Conservation (phyloP, 306 rosid species). For the Trichosanthes cucumerina region DNA sequence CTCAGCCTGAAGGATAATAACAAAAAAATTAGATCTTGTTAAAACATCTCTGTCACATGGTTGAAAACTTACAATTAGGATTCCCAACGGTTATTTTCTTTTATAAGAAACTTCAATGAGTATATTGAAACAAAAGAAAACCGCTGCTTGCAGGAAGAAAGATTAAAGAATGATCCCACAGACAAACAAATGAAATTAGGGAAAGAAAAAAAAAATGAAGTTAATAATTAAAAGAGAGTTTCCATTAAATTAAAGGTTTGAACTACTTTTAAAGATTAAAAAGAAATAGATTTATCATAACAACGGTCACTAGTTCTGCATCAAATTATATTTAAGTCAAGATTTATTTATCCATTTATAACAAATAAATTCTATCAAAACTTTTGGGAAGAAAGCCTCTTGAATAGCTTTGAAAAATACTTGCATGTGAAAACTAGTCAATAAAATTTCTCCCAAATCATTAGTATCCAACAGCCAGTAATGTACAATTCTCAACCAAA, state of each 20-base stretch:
- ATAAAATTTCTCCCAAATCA: neutral
- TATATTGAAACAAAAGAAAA: neutral
- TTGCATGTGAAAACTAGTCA: neutral
- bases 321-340: neutral
- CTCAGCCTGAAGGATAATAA: constrained; percentile 68
- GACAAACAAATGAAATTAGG: neutral
- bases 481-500: neutral
- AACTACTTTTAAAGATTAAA: no score
- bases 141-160: neutral
- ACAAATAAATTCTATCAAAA: neutral
- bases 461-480: neutral
- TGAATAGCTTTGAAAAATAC: neutral
- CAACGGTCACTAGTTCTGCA: neutral
- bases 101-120: neutral
- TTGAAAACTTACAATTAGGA: neutral
- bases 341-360: neutral
- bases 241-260: no score
- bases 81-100: neutral
- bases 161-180: neutral
- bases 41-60: neutral
- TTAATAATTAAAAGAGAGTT: neutral
- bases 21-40: constrained; percentile 19
- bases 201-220: neutral
- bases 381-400: neutral
- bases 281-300: neutral